phyloP scores from a whole-genome alignment of 208 protist genomes.

The Leishmania braziliensis region DNA sequence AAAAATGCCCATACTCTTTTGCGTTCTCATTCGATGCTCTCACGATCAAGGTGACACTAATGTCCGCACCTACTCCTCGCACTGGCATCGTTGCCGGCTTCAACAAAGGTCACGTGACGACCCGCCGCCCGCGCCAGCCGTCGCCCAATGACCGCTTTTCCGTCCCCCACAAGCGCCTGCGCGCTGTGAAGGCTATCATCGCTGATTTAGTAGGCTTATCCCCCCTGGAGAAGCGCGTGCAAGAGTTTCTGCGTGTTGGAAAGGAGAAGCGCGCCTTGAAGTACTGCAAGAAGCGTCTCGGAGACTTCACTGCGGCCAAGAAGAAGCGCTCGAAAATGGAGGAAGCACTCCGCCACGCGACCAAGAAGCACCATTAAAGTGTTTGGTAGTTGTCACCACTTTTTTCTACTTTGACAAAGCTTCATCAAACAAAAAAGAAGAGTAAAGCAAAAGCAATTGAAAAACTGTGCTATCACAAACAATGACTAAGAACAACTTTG shows the following conservation, averaged over 20 bases:
- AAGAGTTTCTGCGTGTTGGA: slow-evolving; percentile 94
- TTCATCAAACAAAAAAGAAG: slow-evolving; percentile 1
- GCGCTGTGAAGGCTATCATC: slow-evolving; percentile 92
- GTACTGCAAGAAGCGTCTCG: slow-evolving; percentile 94
- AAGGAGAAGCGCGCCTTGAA: slow-evolving; percentile 96
- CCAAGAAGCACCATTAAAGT: slow-evolving; percentile 65
- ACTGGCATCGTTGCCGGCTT: slow-evolving; percentile 93
- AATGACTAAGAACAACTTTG: background rate
- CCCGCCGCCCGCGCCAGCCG: slow-evolving; percentile 79
- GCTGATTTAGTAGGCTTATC: slow-evolving; percentile 90
- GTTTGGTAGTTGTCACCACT: slow-evolving; percentile 13
- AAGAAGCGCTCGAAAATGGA: slow-evolving; percentile 94
- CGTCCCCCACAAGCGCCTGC: slow-evolving; percentile 89
- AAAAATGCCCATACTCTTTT: background rate
- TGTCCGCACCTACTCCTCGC: slow-evolving; percentile 71
- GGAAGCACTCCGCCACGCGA: slow-evolving; percentile 84
- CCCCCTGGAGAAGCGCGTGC: slow-evolving; percentile 93
- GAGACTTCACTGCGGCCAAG: slow-evolving; percentile 88
- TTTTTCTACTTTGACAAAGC: slow-evolving; percentile 21
- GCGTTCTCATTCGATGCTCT: background rate
- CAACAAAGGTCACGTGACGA: slow-evolving; percentile 93
- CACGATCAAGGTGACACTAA: slow-evolving; percentile 28
- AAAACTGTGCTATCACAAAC: background rate
- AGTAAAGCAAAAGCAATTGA: slow-evolving; percentile 9
- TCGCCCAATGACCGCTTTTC: slow-evolving; percentile 83